Conservation (phyloP, 768 basidiomycete genomes). For the Mycena crocata region DNA sequence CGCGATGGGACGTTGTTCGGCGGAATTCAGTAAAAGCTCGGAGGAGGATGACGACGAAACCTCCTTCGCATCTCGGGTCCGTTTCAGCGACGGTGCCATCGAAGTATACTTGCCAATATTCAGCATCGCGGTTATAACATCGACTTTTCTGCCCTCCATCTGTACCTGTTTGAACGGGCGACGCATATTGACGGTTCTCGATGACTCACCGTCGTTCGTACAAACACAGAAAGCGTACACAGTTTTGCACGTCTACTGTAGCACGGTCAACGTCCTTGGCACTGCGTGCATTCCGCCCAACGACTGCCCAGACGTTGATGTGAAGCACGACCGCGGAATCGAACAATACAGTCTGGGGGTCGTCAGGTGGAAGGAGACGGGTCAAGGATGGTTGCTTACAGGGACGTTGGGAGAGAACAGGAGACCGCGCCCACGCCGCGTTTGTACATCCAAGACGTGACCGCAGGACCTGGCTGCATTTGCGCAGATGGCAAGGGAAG, state of each 20-base stretch:
- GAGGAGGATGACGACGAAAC: no score
- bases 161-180: not conserved
- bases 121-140: conserved; percentile 22
- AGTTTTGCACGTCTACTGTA: conserved; percentile 52
- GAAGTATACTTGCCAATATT: conserved; percentile 10
- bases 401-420: not conserved
- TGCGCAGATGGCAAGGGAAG: conserved; percentile 11
- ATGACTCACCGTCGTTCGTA: no score
- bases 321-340: conserved; percentile 58
- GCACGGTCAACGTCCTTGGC: conserved; percentile 45
- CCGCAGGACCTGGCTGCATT: conserved; percentile 59
- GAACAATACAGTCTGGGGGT: conserved; percentile 31
- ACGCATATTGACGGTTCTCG: not conserved
- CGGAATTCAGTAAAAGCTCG: not conserved
- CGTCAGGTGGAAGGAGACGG: not conserved
- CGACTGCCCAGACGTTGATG: conserved; percentile 55
- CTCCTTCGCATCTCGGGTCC: not conserved
- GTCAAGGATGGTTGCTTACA: conserved; percentile 10
- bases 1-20: not conserved
- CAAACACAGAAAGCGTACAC: conserved; percentile 43
- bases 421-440: conserved; percentile 37
- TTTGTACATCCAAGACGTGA: conserved; percentile 56
- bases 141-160: conserved; percentile 24
- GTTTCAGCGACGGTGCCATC: not conserved
- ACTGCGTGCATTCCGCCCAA: conserved; percentile 33